phyloP scores from a whole-genome alignment of 139 green algal species.

The Chlamydomonas sp. region DNA sequence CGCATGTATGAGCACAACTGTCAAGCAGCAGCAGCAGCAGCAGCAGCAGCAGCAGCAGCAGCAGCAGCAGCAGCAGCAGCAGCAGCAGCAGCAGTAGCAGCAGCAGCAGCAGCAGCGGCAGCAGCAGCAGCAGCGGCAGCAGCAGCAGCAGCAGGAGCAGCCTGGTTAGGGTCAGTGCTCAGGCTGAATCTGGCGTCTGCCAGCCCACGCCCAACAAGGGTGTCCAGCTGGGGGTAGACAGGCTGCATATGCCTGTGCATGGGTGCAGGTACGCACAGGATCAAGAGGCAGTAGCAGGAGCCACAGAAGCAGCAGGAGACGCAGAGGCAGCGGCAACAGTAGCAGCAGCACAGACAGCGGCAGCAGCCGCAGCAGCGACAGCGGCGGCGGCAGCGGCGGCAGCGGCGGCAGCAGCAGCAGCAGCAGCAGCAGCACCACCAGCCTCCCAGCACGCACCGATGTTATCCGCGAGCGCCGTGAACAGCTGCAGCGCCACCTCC shows the following conservation, averaged over 20 bases:
- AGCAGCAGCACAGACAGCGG: background rate
- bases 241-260: constrained; percentile 22
- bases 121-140: background rate
- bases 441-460: constrained; percentile 31
- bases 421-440: too few relatives aligned
- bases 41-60: background rate
- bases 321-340: background rate
- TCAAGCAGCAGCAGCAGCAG: too few relatives aligned
- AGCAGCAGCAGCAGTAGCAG: background rate
- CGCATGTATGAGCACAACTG: too few relatives aligned
- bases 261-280: too few relatives aligned
- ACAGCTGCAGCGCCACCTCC: constrained; percentile 55
- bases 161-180: too few relatives aligned
- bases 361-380: background rate
- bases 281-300: too few relatives aligned
- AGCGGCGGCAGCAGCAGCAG: background rate
- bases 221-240: constrained; percentile 26
- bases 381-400: background rate
- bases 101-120: background rate
- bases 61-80: background rate
- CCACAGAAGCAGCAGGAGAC: background rate
- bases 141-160: background rate
- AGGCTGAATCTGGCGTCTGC: constrained; percentile 3
- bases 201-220: constrained; percentile 29
- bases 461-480: constrained; percentile 52